Base-by-base conservation (phyloP, 2,329 filamentous ascomycete genomes). In the Trichophyton simii region DNA sequence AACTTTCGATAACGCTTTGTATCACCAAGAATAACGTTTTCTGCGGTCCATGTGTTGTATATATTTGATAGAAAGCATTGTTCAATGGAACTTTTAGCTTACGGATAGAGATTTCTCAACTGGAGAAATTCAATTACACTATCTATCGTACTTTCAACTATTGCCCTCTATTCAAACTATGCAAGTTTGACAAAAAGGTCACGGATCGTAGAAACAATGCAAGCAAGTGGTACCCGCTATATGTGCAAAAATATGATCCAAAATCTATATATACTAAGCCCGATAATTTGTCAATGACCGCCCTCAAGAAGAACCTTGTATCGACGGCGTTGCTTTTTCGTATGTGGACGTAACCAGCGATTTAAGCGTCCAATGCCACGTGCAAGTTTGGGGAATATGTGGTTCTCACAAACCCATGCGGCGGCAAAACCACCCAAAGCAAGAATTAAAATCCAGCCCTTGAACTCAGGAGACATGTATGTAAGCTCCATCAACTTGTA, bases 401-500 rank as follows among this genome's bases (percentile, higher is more conserved):
- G 81, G 61, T 82, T 81, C 75, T 99, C 92, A 2, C 84, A 83
- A 5, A 82, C 68, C 82, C 87, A 95, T 0, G 88, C 85, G 15
- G 86, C 66, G 0, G 75, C 73, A 61, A 97, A 84, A 62, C 88
- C 91, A 0, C 81, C 78, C 8, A 85, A 61, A 0, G 89, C 91
- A 5, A 97, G 74, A 0, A 77, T 76, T 2, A 96, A 69, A 42
- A 97, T 76, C 68, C 89, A 88, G 11, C 85, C 59, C 69, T 87
- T 86, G 74, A 95, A 99, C 59, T 81, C 78, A 66, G 78, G 76
- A 42, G 84, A 85, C 79, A 96, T 86, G 58, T 79, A 79, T 0
- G 91, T 97, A 63, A 99, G 77, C 72, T 97, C 84, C 91, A 99
- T 99, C 52, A 91, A 73, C 20, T 82, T 76, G 62, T 76, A 79